Conservation (phyloP, 306 rosid genomes). For the Amphicarpaea edgeworthii region DNA sequence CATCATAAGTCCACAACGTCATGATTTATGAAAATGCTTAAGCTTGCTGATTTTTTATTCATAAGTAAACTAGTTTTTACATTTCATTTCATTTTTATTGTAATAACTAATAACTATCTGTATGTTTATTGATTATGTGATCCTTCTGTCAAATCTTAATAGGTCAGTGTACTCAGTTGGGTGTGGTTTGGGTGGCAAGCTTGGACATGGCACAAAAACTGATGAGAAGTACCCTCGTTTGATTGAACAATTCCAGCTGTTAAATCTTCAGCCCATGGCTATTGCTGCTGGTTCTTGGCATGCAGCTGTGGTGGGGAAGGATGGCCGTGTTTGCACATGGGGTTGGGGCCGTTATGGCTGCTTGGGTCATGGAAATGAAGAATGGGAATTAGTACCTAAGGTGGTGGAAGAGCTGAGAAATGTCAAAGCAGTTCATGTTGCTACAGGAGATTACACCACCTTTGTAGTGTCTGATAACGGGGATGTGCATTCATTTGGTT, state of each 20-base stretch:
- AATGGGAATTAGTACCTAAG: slow-evolving; percentile 77
- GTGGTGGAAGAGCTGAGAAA: slow-evolving; percentile 74
- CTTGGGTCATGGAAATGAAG: slow-evolving; percentile 89
- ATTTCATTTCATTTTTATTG: background rate
- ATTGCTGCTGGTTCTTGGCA: slow-evolving; percentile 96
- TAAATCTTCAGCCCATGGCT: slow-evolving; percentile 78
- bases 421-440: slow-evolving; percentile 78
- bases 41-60: background rate
- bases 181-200: slow-evolving; percentile 94
- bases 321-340: slow-evolving; percentile 93
- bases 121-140: background rate
- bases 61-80: background rate
- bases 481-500: slow-evolving; percentile 83
- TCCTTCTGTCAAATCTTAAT: slow-evolving; percentile 36
- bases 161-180: slow-evolving; percentile 93
- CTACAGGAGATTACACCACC: slow-evolving; percentile 90
- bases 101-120: background rate
- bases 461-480: slow-evolving; percentile 78
- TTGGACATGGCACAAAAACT: slow-evolving; percentile 75
- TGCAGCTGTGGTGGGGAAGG: slow-evolving; percentile 91
- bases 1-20: slow-evolving; percentile 9
- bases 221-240: slow-evolving; percentile 81
- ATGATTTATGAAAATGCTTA: background rate
- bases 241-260: slow-evolving; percentile 66
- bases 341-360: slow-evolving; percentile 95